Percentiles rank a stretch among this genome's conserved stretches.
Conservation (phyloP, 2,329 filamentous ascomycete species). For the Paraphaeosphaeria minitans region DNA sequence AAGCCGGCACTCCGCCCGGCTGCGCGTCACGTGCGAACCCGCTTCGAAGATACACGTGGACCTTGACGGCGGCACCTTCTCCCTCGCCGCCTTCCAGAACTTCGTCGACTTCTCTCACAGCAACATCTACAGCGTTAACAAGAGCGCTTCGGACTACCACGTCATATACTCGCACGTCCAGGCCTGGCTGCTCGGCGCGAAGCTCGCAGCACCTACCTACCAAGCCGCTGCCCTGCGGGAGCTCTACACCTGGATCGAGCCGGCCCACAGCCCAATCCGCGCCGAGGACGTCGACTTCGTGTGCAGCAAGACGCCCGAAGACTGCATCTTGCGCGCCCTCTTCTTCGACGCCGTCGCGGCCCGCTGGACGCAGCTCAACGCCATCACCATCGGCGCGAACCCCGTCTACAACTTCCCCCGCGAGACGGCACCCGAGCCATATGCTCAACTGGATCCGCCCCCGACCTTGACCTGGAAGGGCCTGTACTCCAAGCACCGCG, state of each 20-base stretch:
- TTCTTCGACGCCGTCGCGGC: constrained; percentile 24
- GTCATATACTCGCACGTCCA: constrained; percentile 11
- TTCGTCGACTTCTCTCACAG: constrained; percentile 24
- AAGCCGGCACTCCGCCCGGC: constrained; percentile 12
- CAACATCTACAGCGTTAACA: constrained; percentile 27
- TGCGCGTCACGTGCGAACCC: constrained; percentile 6
- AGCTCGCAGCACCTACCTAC: constrained; percentile 15
- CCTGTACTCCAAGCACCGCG: constrained; percentile 8
- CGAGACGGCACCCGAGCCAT: neutral
- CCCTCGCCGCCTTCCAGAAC: constrained; percentile 19
- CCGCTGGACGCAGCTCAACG: constrained; percentile 21
- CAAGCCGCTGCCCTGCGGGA: constrained; percentile 16
- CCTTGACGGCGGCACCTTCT: constrained; percentile 5
- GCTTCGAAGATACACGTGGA: neutral
- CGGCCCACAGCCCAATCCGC: constrained; percentile 9
- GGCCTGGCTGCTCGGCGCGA: constrained; percentile 19
- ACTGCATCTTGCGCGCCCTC: constrained; percentile 14
- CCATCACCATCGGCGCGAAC: constrained; percentile 2
- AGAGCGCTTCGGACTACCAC: constrained; percentile 12
- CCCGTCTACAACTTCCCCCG: neutral
- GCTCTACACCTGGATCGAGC: constrained; percentile 17
- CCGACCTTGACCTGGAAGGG: constrained; percentile 2
- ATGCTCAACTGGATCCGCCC: neutral
- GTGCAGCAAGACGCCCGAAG: constrained; percentile 6
- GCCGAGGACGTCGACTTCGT: constrained; percentile 19